A percentile compares a stretch with the other conserved stretches of the same genome.
Conservation (phyloP, 305 asterid genomes). For the Fraxinus sp. region DNA sequence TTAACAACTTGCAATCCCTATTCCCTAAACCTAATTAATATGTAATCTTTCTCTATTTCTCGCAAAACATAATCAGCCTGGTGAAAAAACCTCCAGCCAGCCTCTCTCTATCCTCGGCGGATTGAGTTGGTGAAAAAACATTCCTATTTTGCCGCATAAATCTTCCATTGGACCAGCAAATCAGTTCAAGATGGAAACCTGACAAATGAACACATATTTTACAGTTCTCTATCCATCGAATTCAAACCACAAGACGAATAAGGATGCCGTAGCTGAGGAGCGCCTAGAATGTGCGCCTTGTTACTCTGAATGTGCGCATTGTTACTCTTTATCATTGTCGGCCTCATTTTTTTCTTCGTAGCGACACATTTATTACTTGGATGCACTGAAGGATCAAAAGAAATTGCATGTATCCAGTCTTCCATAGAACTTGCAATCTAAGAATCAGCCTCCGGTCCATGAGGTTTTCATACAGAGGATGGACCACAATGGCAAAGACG, state of each 20-base stretch:
- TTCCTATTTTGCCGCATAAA: not conserved
- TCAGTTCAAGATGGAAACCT: not conserved
- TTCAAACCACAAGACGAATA: not conserved
- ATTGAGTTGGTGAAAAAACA: not conserved
- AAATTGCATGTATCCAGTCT: not conserved
- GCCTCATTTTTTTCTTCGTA: not conserved
- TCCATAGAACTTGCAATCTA: not conserved
- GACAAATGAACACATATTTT: not conserved
- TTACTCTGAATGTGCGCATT: not conserved
- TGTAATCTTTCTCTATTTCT: not conserved
- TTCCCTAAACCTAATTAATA: not conserved
- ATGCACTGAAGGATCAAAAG: not conserved
- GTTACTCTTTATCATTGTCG: not conserved
- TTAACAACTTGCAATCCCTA: not conserved
- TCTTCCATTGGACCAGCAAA: not conserved
- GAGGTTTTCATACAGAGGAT: not conserved
- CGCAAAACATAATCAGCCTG: not conserved
- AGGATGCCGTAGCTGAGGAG: not conserved
- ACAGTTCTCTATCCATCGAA: not conserved
- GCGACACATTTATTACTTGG: not conserved
- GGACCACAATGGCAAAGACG: not conserved
- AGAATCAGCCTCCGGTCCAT: not conserved
- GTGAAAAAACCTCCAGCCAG: not conserved
- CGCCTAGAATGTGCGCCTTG: not conserved
- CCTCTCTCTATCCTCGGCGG: not conserved